Evolutionary conservation across 2,329 filamentous ascomycete species (phyloP).

Genomic region (Colletotrichum sp.): DNA sequence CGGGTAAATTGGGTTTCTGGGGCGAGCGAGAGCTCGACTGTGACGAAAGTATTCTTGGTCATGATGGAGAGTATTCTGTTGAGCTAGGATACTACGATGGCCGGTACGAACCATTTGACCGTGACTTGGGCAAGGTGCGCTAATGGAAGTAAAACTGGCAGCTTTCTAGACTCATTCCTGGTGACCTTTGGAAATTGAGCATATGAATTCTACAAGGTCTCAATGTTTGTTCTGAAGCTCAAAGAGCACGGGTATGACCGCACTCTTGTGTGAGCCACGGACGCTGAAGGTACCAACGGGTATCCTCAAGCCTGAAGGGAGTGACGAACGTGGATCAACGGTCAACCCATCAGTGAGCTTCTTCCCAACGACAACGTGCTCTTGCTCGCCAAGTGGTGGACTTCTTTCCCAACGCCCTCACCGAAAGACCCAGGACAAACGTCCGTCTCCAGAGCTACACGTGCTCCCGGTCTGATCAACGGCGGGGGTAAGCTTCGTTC

Average conservation of each 20-base stretch:
- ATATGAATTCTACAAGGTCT: too few species aligned
- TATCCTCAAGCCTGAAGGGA: not conserved
- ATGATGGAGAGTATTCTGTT: too few species aligned
- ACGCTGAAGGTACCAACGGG: too few species aligned
- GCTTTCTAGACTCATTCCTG: not conserved
- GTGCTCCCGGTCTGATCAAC: not conserved
- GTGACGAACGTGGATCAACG: not conserved
- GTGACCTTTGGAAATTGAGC: too few species aligned
- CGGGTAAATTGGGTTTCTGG: not conserved
- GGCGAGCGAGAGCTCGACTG: not conserved
- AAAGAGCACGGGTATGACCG: too few species aligned
- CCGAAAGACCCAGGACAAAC: not conserved
- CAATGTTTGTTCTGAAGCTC: not conserved
- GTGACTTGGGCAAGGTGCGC: too few species aligned
- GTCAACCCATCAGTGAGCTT: not conserved
- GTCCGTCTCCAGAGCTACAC: not conserved
- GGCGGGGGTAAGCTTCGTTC: not conserved
- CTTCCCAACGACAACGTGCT: not conserved
- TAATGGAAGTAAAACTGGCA: not conserved
- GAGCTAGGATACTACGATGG: too few species aligned
- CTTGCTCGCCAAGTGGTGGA: not conserved
- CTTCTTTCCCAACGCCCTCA: not conserved
- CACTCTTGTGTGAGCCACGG: not conserved
- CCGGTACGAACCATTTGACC: too few species aligned
- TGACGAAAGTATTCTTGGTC: not conserved